phyloP scores from a whole-genome alignment of 495 filamentous ascomycete genomes.

The Penicillium desertorum region DNA sequence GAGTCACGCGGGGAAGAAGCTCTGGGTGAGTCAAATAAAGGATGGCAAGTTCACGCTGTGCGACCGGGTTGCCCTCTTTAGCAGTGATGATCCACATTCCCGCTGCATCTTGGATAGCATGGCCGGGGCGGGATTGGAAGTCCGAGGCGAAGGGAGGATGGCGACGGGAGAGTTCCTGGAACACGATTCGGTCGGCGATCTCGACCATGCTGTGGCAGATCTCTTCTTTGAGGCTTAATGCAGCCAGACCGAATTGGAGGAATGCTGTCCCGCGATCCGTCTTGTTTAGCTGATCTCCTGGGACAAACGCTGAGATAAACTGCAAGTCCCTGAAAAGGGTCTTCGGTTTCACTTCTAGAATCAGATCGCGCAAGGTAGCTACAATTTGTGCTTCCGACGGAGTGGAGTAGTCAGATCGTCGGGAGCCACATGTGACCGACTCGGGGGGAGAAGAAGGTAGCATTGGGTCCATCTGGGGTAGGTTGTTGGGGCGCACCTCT shows the following conservation, averaged over 20 bases:
- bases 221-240: slow-evolving; percentile 84
- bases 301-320: slow-evolving; percentile 91
- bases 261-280: slow-evolving; percentile 89
- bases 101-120: slow-evolving; percentile 77
- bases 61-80: slow-evolving; percentile 86
- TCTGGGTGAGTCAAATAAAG: slow-evolving; percentile 93
- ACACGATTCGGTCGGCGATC: slow-evolving; percentile 51
- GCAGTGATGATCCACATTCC: slow-evolving; percentile 93
- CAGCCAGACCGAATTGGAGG: slow-evolving; percentile 88
- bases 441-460: slow-evolving; percentile 32
- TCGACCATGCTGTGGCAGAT: slow-evolving; percentile 89
- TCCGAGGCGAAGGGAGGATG: slow-evolving; percentile 44
- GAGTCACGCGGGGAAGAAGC: slow-evolving; percentile 76
- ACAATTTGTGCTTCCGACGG: slow-evolving; percentile 63
- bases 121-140: slow-evolving; percentile 36
- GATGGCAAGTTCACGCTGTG: slow-evolving; percentile 92
- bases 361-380: slow-evolving; percentile 73
- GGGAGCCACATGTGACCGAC: slow-evolving; percentile 42
- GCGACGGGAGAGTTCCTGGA: slow-evolving; percentile 42
- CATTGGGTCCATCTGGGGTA: slow-evolving; percentile 19
- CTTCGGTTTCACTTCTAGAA: slow-evolving; percentile 77
- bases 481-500: slow-evolving; percentile 18
- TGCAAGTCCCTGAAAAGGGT: slow-evolving; percentile 94
- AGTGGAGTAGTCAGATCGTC: slow-evolving; percentile 39
- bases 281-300: slow-evolving; percentile 75